Conservation (phyloP, 805 yeast species). For the Tetrapisispora nanseiensis region DNA sequence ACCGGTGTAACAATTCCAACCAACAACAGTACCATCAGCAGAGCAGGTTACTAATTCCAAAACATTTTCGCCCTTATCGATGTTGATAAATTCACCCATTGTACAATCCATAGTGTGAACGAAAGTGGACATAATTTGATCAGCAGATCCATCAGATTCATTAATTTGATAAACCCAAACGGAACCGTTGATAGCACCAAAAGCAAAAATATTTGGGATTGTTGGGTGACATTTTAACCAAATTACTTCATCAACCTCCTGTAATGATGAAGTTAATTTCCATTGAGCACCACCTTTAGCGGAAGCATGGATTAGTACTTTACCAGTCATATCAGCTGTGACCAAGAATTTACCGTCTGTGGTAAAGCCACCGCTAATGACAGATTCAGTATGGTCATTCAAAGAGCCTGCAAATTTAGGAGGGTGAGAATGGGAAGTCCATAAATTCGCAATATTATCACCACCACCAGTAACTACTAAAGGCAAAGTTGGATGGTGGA, state of each 20-base stretch:
- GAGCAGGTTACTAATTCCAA: conserved; percentile 64
- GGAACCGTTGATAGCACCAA: conserved; percentile 86
- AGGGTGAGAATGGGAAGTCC: conserved; percentile 87
- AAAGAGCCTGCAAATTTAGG: conserved; percentile 71
- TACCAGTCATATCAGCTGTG: conserved; percentile 94
- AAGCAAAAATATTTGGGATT: conserved; percentile 67
- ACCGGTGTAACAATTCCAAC: conserved; percentile 83
- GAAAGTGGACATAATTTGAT: conserved; percentile 68
- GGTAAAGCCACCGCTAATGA: conserved; percentile 75
- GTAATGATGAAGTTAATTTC: conserved; percentile 58
- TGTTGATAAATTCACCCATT: conserved; percentile 62
- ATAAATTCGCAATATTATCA: conserved; percentile 77
- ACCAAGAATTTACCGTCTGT: conserved; percentile 72
- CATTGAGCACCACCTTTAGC: conserved; percentile 75
- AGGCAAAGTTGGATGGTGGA: conserved; percentile 77
- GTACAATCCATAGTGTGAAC: conserved; percentile 76
- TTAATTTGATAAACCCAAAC: conserved; percentile 85
- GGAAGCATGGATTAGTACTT: conserved; percentile 61
- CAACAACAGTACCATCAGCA: conserved; percentile 77
- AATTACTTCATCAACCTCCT: conserved; percentile 83
- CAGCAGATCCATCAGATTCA: conserved; percentile 40
- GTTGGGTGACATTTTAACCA: conserved; percentile 78
- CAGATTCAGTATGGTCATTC: conserved; percentile 79
- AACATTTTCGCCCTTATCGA: conserved; percentile 43
- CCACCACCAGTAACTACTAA: conserved; percentile 91